Conservation (phyloP, 2,329 filamentous ascomycete genomes). For the Endoconidiophora laricicola region DNA sequence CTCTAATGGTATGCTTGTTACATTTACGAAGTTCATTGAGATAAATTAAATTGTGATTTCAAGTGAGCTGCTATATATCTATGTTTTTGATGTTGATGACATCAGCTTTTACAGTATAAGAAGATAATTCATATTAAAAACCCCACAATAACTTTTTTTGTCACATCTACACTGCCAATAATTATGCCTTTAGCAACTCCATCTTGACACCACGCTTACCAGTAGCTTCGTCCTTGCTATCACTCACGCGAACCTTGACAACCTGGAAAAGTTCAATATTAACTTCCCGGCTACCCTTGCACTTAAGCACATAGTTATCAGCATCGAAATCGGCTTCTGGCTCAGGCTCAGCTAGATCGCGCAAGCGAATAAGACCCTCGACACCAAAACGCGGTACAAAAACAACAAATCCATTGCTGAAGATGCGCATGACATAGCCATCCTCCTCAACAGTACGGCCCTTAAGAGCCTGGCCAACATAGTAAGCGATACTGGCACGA, state of each 20-base stretch:
- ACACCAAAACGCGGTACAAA: slow-evolving; percentile 93
- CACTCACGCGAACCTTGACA: slow-evolving; percentile 73
- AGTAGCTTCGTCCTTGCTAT: slow-evolving; percentile 87
- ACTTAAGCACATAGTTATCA: slow-evolving; percentile 63
- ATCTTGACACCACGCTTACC: slow-evolving; percentile 85
- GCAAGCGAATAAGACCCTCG: slow-evolving; percentile 72
- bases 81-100: background rate
- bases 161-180: slow-evolving; percentile 1
- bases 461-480: slow-evolving; percentile 90
- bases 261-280: slow-evolving; percentile 79
- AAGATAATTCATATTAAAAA: background rate
- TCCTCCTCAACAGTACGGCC: slow-evolving; percentile 46
- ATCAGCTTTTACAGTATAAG: background rate
- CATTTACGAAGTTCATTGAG: background rate
- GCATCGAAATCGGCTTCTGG: slow-evolving; percentile 71
- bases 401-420: slow-evolving; percentile 93
- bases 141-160: slow-evolving; percentile 3
- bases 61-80: background rate
- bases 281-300: slow-evolving; percentile 36
- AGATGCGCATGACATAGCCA: slow-evolving; percentile 91
- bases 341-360: slow-evolving; percentile 58
- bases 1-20: slow-evolving; percentile 4
- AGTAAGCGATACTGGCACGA: slow-evolving; percentile 89
- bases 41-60: background rate
- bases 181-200: slow-evolving; percentile 35